Conservation (phyloP, 2,329 filamentous ascomycete species). For the Penicillium sp. region DNA sequence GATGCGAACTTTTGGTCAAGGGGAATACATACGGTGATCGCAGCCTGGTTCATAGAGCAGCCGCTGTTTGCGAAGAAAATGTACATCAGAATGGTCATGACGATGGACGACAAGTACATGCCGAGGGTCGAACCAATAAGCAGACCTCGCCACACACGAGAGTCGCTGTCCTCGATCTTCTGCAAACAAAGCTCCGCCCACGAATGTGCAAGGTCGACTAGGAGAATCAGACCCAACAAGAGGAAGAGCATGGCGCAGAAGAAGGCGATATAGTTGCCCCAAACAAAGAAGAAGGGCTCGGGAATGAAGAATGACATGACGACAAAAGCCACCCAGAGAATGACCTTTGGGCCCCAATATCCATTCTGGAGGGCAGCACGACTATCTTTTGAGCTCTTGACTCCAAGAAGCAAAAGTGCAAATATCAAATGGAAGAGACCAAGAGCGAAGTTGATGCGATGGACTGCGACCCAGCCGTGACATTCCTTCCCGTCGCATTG, state of each 20-base stretch:
- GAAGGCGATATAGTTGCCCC: conserved; percentile 91
- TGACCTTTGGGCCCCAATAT: conserved; percentile 97
- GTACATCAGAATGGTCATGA: conserved; percentile 96
- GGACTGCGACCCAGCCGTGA: conserved; percentile 92
- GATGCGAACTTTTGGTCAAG: background rate
- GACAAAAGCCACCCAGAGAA: conserved; percentile 82
- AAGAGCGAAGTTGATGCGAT: conserved; percentile 96
- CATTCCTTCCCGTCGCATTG: conserved; percentile 87
- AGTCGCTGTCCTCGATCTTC: conserved; percentile 89
- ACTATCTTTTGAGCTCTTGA: conserved; percentile 80
- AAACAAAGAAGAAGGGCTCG: conserved; percentile 89
- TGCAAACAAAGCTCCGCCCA: conserved; percentile 96
- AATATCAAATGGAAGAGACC: conserved; percentile 90
- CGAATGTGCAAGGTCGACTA: conserved; percentile 92
- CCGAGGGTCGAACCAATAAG: conserved; percentile 87
- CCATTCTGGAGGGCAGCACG: conserved; percentile 91
- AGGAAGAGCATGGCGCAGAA: conserved; percentile 89
- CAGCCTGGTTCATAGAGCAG: conserved; percentile 95
- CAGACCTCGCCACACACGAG: conserved; percentile 76
- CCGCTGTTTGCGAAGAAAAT: conserved; percentile 81
- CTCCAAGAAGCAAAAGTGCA: conserved; percentile 79
- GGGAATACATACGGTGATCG: conserved; percentile 65
- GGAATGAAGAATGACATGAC: conserved; percentile 94
- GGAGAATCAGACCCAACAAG: conserved; percentile 82
- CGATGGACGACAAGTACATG: conserved; percentile 89